Conservation (phyloP, 306 rosid genomes). For the Cucurbita pepo region DNA sequence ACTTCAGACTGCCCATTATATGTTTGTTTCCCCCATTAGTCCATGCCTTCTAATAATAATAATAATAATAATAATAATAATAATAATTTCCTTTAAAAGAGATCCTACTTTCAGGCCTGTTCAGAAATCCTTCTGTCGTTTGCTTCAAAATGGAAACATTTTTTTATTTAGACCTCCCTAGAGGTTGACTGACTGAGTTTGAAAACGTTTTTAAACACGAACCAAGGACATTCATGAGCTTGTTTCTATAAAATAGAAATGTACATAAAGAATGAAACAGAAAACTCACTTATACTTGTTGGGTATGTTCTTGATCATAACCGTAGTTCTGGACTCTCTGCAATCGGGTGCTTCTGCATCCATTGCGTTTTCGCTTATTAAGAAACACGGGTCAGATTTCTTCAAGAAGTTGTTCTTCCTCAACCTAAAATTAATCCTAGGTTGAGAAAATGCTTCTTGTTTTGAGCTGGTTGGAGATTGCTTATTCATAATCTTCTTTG, state of each 20-base stretch:
- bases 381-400: slow-evolving; percentile 4
- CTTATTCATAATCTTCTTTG: slow-evolving; percentile 4
- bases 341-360: slow-evolving; percentile 16
- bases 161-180: neutral
- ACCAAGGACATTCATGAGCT: neutral
- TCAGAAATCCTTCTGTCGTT: neutral
- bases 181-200: neutral
- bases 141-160: neutral
- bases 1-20: slow-evolving; percentile 47
- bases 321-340: slow-evolving; percentile 62
- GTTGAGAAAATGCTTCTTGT: slow-evolving; percentile 10
- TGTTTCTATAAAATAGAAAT: neutral
- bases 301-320: slow-evolving; percentile 93
- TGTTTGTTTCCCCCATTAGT: neutral
- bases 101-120: neutral
- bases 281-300: slow-evolving; percentile 68
- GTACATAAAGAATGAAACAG: neutral
- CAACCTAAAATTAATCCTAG: slow-evolving; percentile 14
- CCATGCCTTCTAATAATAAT: neutral
- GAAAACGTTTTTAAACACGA: neutral
- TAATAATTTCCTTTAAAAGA: neutral
- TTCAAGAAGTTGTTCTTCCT: slow-evolving; percentile 36
- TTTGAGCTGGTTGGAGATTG: neutral
- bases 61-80: too few species aligned
- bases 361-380: neutral